phyloP scores from a whole-genome alignment of 192 early-diverging fungal genomes.

The Phlyctochytrium planicorne region DNA sequence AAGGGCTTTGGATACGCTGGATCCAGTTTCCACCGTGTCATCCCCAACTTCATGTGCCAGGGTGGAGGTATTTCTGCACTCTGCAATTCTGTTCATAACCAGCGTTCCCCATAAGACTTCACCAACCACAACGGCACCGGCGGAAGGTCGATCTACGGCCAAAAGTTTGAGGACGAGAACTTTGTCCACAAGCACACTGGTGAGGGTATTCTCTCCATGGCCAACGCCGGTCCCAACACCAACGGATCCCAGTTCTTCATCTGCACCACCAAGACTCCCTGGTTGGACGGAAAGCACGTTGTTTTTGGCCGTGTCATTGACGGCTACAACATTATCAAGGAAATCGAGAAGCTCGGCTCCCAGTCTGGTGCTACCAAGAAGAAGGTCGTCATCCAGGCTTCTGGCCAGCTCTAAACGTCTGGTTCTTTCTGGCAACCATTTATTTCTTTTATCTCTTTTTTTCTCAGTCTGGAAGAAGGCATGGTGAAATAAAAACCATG shows the following conservation, averaged over 20 bases:
- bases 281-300: conserved; percentile 62
- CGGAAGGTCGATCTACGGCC: conserved; percentile 75
- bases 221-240: conserved; percentile 49
- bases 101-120: conserved; percentile 67
- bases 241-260: conserved; percentile 75
- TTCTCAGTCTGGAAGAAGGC: background rate
- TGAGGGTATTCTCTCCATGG: conserved; percentile 51
- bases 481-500: too few relatives aligned
- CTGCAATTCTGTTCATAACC: background rate
- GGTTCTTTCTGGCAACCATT: background rate
- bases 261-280: conserved; percentile 76
- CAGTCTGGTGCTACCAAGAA: conserved; percentile 24
- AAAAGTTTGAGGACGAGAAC: conserved; percentile 88
- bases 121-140: conserved; percentile 79
- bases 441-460: background rate
- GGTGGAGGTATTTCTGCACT: too few relatives aligned
- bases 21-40: conserved; percentile 84
- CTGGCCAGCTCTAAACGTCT: conserved; percentile 16
- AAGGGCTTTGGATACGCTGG: conserved; percentile 79
- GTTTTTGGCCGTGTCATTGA: conserved; percentile 52
- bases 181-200: conserved; percentile 68
- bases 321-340: conserved; percentile 60
- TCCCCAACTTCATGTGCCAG: conserved; percentile 68
- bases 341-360: conserved; percentile 44
- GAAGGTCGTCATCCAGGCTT: conserved; percentile 13